Conservation (phyloP, 495 filamentous ascomycete genomes). For the Penicillium turbatum region DNA sequence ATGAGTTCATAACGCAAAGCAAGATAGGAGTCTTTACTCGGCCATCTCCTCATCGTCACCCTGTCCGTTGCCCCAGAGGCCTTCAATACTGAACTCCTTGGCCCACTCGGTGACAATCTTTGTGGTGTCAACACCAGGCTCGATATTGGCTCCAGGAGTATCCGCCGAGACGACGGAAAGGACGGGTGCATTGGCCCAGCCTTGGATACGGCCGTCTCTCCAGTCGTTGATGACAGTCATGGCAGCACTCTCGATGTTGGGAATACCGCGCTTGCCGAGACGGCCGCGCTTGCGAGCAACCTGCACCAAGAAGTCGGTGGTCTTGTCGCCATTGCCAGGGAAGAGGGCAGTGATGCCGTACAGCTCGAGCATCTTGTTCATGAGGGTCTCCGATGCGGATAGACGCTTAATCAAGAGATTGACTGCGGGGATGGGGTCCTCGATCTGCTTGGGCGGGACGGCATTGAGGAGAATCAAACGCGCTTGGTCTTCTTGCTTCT, state of each 20-base stretch:
- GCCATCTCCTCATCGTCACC: constrained; percentile 44
- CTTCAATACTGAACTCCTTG: constrained; percentile 92
- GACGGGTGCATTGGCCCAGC: constrained; percentile 77
- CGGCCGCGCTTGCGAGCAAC: constrained; percentile 89
- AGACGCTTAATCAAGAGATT: constrained; percentile 74
- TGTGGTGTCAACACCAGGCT: constrained; percentile 59
- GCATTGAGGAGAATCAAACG: constrained; percentile 85
- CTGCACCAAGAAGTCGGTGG: constrained; percentile 90
- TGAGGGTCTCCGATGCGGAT: constrained; percentile 62
- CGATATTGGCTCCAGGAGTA: constrained; percentile 23
- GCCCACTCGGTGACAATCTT: constrained; percentile 92
- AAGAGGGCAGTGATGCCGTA: constrained; percentile 82
- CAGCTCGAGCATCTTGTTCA: constrained; percentile 70
- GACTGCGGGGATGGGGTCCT: constrained; percentile 84
- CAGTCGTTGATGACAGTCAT: constrained; percentile 93
- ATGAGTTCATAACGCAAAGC: constrained; percentile 22
- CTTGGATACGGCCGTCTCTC: constrained; percentile 91
- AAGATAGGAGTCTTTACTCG: constrained; percentile 27
- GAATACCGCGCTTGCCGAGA: constrained; percentile 83
- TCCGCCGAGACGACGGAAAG: constrained; percentile 45
- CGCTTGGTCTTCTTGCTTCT: constrained; percentile 65
- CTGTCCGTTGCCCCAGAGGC: constrained; percentile 72
- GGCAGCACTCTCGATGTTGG: constrained; percentile 81
- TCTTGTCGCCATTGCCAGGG: constrained; percentile 61
- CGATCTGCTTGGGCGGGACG: constrained; percentile 87